Conservation (phyloP, 73 alveolate species). For the Paramecium tetraurelia region DNA sequence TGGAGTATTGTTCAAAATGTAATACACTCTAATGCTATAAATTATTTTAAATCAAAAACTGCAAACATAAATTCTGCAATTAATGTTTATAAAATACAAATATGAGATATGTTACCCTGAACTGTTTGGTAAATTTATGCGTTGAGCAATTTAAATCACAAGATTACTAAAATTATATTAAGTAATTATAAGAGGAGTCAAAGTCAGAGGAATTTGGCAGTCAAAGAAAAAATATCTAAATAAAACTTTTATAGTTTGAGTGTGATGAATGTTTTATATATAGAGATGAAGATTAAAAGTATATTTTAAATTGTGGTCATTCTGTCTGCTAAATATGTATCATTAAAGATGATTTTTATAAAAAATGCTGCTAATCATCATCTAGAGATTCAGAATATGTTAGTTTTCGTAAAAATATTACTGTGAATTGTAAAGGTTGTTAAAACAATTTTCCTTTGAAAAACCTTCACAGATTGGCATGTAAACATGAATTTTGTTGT, state of each 20-base stretch:
- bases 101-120: background rate
- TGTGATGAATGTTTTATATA: background rate
- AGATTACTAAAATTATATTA: background rate
- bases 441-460: background rate
- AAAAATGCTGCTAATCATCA: background rate
- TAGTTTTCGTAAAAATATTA: background rate
- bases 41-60: background rate
- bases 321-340: background rate
- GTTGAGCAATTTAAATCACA: background rate
- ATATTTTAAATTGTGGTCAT: background rate
- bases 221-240: background rate
- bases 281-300: background rate
- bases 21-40: background rate
- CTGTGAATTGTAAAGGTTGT: background rate
- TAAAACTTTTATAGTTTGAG: background rate
- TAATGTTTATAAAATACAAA: background rate
- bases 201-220: background rate
- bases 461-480: background rate
- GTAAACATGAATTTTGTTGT: background rate
- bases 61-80: background rate
- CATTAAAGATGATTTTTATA: background rate
- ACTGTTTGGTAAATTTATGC: background rate
- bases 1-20: background rate
- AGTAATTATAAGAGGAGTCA: background rate
- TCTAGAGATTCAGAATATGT: background rate